A percentile compares a stretch with the other conserved stretches of the same genome.
Evolutionary conservation across 2,329 filamentous ascomycete species (phyloP).

Genomic region (Stylonectria norvegica): DNA sequence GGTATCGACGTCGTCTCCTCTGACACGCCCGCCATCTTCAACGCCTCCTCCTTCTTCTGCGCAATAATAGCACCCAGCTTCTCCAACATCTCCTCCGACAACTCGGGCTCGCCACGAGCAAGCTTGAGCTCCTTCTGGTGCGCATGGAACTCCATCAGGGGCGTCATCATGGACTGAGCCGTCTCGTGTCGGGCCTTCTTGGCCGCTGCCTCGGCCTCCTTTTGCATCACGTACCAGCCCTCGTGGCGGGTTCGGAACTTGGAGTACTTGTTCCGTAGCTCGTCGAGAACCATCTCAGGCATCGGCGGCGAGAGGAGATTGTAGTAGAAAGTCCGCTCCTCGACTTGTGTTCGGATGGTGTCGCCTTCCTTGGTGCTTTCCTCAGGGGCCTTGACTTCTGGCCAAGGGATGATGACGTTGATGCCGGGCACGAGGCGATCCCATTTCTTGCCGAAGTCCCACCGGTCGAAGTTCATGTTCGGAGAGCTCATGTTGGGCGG

Average conservation of each 20-base stretch:
- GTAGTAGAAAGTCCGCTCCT: slow-evolving; percentile 73
- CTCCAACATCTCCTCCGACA: slow-evolving; percentile 57
- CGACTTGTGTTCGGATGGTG: slow-evolving; percentile 72
- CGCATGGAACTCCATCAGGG: slow-evolving; percentile 58
- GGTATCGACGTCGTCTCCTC: slow-evolving; percentile 26
- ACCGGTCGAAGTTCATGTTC: slow-evolving; percentile 41
- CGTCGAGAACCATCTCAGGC: slow-evolving; percentile 74
- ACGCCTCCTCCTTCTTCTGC: slow-evolving; percentile 44
- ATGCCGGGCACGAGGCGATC: slow-evolving; percentile 65
- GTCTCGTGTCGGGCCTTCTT: slow-evolving; percentile 35
- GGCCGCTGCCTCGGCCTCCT: slow-evolving; percentile 55
- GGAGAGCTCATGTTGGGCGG: slow-evolving; percentile 45
- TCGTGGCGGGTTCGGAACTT: slow-evolving; percentile 80
- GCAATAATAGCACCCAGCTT: slow-evolving; percentile 61
- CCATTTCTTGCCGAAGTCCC: slow-evolving; percentile 42
- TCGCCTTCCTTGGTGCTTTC: slow-evolving; percentile 59
- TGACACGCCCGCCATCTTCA: slow-evolving; percentile 38
- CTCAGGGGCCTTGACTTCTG: slow-evolving; percentile 49
- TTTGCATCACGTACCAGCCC: slow-evolving; percentile 64
- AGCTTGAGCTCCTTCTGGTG: slow-evolving; percentile 50
- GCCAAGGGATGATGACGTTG: slow-evolving; percentile 75
- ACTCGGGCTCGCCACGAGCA: slow-evolving; percentile 52
- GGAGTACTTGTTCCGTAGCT: slow-evolving; percentile 80
- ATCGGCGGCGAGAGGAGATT: slow-evolving; percentile 74
- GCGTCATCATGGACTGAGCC: slow-evolving; percentile 47